These are phyloP conservation scores for Calonectria montana DNA, from an alignment of 2,329 filamentous ascomycete species.

Conservation along the genomic window DNA sequence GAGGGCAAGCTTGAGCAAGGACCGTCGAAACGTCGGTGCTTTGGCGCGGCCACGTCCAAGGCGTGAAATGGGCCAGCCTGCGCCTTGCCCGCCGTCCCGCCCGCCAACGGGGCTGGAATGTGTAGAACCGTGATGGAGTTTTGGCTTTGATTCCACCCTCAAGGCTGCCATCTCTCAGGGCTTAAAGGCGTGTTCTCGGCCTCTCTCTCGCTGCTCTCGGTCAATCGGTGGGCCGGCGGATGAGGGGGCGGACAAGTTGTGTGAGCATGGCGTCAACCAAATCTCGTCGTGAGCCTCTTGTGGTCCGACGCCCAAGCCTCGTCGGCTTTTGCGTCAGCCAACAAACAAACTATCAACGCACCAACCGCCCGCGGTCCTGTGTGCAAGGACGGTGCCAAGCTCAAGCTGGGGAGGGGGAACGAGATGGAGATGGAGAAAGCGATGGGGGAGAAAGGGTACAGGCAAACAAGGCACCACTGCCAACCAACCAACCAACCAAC, in stretches of 20 bases:
- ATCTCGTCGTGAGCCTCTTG: neutral
- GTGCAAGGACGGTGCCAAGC: neutral
- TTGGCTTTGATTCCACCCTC: neutral
- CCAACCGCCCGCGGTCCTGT: neutral
- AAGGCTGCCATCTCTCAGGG: neutral
- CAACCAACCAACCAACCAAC: neutral
- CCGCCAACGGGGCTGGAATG: constrained; percentile 15
- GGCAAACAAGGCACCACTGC: neutral
- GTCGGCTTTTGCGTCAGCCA: neutral
- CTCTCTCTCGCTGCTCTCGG: neutral
- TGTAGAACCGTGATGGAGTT: constrained; percentile 8
- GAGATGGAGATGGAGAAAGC: neutral
- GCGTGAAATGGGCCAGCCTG: neutral
- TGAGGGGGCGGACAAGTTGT: neutral
- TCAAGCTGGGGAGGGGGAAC: neutral
- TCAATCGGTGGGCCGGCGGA: neutral
- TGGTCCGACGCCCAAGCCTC: neutral
- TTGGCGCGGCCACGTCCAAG: constrained; percentile 15
- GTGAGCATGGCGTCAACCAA: neutral
- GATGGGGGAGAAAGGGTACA: neutral
- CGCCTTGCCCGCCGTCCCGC: constrained; percentile 11
- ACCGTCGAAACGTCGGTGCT: constrained; percentile 29
- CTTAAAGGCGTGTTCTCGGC: constrained; percentile 13
- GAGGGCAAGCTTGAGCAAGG: constrained; percentile 20
- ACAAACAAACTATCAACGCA: neutral